Evolutionary conservation across 2,329 filamentous ascomycete species (phyloP).

Genomic region (Fusarium miscanthi): DNA sequence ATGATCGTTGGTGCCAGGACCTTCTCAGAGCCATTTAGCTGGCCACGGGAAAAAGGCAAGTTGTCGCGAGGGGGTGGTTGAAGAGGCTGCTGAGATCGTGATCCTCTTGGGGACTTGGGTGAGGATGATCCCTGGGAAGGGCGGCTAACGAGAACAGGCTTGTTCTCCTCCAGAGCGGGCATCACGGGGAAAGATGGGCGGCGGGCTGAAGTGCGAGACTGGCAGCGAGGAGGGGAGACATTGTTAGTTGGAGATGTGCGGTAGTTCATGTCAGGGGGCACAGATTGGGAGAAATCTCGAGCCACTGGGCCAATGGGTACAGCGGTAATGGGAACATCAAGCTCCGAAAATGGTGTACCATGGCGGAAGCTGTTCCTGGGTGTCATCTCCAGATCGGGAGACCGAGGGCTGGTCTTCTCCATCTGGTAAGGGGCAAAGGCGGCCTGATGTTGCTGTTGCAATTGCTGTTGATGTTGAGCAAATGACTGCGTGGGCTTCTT

Average conservation of each 20-base stretch:
- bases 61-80: conserved; percentile 65
- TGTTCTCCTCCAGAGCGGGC: conserved; percentile 76
- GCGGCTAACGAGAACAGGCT: conserved; percentile 53
- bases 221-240: conserved; percentile 56
- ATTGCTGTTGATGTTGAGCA: conserved; percentile 27
- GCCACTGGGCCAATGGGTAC: conserved; percentile 77
- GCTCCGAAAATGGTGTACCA: conserved; percentile 89
- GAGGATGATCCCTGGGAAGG: conserved; percentile 47
- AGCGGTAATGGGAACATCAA: conserved; percentile 86
- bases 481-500: conserved; percentile 43
- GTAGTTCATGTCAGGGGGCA: conserved; percentile 93
- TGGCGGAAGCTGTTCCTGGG: conserved; percentile 74
- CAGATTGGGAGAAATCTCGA: conserved; percentile 86
- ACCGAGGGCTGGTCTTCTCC: conserved; percentile 62
- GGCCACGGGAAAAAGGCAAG: conserved; percentile 67
- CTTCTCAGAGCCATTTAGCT: conserved; percentile 59
- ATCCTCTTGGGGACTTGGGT: conserved; percentile 52
- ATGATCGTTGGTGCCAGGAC: conserved; percentile 55
- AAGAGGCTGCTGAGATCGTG: conserved; percentile 52
- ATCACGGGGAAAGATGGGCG: conserved; percentile 76
- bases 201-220: conserved; percentile 67
- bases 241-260: conserved; percentile 56
- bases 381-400: conserved; percentile 66
- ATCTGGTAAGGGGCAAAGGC: conserved; percentile 63
- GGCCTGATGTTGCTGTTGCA: conserved; percentile 19